Percentiles rank a stretch among this genome's conserved stretches.
phyloP scores from a whole-genome alignment of 1,284 basidiomycete species.

The Pascua guehoae region DNA sequence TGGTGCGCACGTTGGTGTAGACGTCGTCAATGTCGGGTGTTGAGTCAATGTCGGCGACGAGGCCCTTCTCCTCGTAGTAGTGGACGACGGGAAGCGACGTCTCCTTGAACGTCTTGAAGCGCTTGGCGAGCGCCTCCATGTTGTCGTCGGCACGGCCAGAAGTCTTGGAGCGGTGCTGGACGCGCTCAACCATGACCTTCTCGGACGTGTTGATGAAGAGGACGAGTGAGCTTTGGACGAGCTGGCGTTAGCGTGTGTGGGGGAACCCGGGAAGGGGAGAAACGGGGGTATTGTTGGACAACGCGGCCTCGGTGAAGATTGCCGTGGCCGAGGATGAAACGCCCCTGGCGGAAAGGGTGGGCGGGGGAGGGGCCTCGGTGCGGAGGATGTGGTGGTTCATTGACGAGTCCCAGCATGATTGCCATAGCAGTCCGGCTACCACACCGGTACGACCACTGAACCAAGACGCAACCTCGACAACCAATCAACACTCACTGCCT shows the following conservation, averaged over 20 bases:
- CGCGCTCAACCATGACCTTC: slow-evolving; percentile 77
- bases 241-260: slow-evolving; percentile 51
- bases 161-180: slow-evolving; percentile 87
- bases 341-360: no score
- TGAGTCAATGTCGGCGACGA: slow-evolving; percentile 79
- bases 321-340: background rate
- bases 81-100: slow-evolving; percentile 97
- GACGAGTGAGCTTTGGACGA: slow-evolving; percentile 74
- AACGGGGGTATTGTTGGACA: no score
- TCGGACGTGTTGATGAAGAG: slow-evolving; percentile 89
- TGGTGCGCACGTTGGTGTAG: slow-evolving; percentile 59
- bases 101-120: slow-evolving; percentile 83
- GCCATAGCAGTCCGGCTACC: no score
- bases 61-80: slow-evolving; percentile 66
- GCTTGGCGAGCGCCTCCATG: slow-evolving; percentile 89
- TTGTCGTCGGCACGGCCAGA: slow-evolving; percentile 97
- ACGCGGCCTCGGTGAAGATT: no score
- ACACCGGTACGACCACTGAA: no score
- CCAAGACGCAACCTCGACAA: no score
- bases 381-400: no score
- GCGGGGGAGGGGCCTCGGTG: no score
- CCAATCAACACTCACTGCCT: slow-evolving; percentile 59
- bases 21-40: slow-evolving; percentile 70
- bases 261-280: no score
- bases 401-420: no score